These are phyloP conservation scores for Arthroderma sp. DNA, from an alignment of 2,329 filamentous ascomycete genomes.

Conservation along the genomic window DNA sequence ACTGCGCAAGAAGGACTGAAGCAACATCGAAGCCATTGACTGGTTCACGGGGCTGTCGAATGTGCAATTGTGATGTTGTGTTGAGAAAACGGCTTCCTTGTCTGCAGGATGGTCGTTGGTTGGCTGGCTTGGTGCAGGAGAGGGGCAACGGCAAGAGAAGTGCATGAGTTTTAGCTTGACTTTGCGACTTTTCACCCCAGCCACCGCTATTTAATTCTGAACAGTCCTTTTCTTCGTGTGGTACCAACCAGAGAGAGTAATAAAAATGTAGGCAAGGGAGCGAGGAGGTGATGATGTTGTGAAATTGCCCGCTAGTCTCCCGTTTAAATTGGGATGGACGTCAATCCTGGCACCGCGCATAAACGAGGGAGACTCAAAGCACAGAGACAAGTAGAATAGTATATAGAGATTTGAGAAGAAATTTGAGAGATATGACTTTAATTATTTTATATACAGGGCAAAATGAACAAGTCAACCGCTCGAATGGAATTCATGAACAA, in stretches of 20 bases:
- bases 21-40: neutral
- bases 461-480: neutral
- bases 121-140: neutral
- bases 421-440: neutral
- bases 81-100: neutral
- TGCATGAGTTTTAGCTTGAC: neutral
- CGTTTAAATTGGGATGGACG: too few relatives aligned
- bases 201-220: neutral
- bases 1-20: neutral
- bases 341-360: neutral
- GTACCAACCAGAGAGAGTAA: neutral
- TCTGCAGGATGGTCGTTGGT: neutral
- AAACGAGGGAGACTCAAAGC: neutral
- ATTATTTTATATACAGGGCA: constrained; percentile 1
- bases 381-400: neutral
- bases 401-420: neutral
- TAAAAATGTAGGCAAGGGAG: neutral
- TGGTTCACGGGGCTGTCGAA: neutral
- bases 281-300: neutral
- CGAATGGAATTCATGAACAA: neutral
- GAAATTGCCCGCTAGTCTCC: neutral
- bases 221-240: neutral
- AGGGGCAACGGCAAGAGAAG: neutral
- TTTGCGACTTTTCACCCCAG: neutral
- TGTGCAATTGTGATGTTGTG: neutral